These are phyloP conservation scores for Phaffia australis DNA, from an alignment of 768 basidiomycete genomes.

Conservation along the genomic window DNA sequence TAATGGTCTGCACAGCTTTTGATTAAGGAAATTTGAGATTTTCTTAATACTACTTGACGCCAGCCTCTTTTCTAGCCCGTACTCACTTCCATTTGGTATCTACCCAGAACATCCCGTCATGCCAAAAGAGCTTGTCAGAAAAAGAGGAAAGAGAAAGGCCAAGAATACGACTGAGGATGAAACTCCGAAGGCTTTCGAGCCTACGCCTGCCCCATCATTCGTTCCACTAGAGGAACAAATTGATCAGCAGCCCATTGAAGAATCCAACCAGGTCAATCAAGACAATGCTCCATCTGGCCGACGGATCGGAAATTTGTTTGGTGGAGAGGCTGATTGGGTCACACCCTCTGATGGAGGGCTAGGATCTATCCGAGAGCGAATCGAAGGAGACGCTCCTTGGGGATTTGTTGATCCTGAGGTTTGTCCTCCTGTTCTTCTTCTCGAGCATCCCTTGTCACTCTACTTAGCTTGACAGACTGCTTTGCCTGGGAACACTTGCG, in stretches of 20 bases:
- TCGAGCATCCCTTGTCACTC: not conserved
- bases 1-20: too few species aligned
- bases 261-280: not conserved
- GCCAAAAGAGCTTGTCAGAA: constrained; percentile 24
- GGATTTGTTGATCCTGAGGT: constrained; percentile 73
- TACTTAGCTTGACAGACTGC: not conserved
- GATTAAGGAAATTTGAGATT: too few species aligned
- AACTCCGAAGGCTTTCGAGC: too few species aligned
- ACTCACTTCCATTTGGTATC: too few species aligned
- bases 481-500: not conserved
- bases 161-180: constrained; percentile 3
- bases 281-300: too few species aligned
- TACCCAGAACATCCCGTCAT: not conserved
- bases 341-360: constrained; percentile 24
- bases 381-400: constrained; percentile 59
- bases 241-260: constrained; percentile 2
- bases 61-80: too few species aligned
- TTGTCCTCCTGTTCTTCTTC: not conserved
- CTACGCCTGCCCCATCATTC: too few species aligned
- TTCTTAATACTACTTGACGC: too few species aligned
- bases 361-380: constrained; percentile 24
- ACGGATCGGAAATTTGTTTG: too few species aligned
- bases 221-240: too few species aligned
- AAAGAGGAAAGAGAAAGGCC: constrained; percentile 25
- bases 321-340: constrained; percentile 19